Conservation (phyloP, 2,329 filamentous ascomycete genomes). For the Botrytis sinoallii region DNA sequence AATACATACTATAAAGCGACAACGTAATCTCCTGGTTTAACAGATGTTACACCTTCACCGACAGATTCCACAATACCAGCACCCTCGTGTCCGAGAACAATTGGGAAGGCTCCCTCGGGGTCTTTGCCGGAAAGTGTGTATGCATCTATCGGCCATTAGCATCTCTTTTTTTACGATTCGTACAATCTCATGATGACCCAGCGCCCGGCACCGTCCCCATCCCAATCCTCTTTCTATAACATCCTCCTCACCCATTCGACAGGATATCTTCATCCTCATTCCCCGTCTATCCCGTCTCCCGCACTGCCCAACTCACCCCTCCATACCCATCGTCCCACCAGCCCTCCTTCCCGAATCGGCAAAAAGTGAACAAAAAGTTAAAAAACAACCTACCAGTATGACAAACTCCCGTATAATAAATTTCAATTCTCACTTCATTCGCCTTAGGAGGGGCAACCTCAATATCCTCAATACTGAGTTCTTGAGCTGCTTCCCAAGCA, state of each 20-base stretch:
- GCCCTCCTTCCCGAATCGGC: too few species aligned
- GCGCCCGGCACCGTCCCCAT: too few species aligned
- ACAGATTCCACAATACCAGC: slow-evolving; percentile 91
- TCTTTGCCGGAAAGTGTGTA: slow-evolving; percentile 96
- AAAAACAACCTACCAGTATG: slow-evolving; percentile 70
- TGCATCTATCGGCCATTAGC: slow-evolving; percentile 58
- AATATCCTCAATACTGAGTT: slow-evolving; percentile 83
- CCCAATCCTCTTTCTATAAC: neutral
- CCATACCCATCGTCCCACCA: neutral
- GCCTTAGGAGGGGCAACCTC: slow-evolving; percentile 87
- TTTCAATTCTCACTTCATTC: slow-evolving; percentile 93
- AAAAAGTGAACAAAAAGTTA: neutral
- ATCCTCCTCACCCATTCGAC: neutral
- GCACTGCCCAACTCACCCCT: neutral
- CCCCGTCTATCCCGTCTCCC: too few species aligned
- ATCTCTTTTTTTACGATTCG: neutral
- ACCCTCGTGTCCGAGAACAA: slow-evolving; percentile 86
- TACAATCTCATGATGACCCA: neutral
- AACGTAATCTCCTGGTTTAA: slow-evolving; percentile 91
- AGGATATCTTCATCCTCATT: neutral
- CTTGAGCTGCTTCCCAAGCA: slow-evolving; percentile 93
- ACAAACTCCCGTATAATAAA: slow-evolving; percentile 97
- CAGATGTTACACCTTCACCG: slow-evolving; percentile 89
- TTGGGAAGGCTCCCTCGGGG: slow-evolving; percentile 89
- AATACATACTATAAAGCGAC: slow-evolving; percentile 74